phyloP scores from a whole-genome alignment of 352 stramenopile genomes.

The Blastocystis sp. region DNA sequence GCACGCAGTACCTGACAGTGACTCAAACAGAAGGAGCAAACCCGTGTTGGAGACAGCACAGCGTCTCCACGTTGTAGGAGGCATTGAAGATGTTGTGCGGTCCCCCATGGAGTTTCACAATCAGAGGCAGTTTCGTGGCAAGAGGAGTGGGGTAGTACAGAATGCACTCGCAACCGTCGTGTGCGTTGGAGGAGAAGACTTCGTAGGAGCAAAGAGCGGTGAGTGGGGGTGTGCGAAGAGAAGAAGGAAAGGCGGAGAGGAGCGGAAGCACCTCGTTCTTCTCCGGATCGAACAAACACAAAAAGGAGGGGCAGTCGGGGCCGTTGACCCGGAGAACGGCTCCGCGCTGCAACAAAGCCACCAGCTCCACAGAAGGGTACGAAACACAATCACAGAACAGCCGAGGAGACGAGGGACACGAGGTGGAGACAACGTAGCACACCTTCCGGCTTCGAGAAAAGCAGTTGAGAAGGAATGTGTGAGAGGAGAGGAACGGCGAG shows the following conservation, averaged over 20 bases:
- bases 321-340: background rate
- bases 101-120: constrained; percentile 41
- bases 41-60: constrained; percentile 21
- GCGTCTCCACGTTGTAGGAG: constrained; percentile 16
- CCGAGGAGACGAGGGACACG: background rate
- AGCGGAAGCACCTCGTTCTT: background rate
- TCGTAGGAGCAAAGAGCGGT: background rate
- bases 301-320: background rate
- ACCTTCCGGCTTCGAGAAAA: background rate
- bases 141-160: constrained; percentile 2
- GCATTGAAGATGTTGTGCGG: constrained; percentile 57
- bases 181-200: background rate
- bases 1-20: background rate
- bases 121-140: background rate
- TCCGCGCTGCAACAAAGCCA: background rate
- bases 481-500: background rate
- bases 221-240: background rate
- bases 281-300: background rate
- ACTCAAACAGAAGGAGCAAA: background rate
- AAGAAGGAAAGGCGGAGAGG: background rate
- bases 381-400: background rate
- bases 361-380: background rate
- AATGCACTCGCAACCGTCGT: background rate
- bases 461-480: constrained; percentile 46
- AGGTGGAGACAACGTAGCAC: background rate